These are phyloP conservation scores for Eucalyptus erythrocorys DNA, from an alignment of 345 rosid genomes.

Conservation along the genomic window DNA sequence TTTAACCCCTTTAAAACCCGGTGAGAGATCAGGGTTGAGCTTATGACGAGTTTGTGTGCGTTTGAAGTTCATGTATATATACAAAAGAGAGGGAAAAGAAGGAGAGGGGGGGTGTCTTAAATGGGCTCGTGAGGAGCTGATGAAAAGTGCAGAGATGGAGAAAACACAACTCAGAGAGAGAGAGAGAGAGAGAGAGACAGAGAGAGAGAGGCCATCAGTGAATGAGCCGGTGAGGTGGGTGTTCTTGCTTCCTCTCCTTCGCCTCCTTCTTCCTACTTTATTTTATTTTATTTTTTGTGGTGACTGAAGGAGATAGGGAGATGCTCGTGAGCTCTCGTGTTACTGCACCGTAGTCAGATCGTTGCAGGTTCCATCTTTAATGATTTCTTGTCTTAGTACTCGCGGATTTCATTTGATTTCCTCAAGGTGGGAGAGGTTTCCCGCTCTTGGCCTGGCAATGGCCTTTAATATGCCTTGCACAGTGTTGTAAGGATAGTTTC, in stretches of 20 bases:
- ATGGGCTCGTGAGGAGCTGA: conserved; percentile 61
- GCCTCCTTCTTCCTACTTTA: neutral
- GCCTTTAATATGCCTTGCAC: neutral
- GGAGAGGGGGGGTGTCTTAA: conserved; percentile 8
- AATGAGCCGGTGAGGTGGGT: conserved; percentile 17
- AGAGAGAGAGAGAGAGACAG: neutral
- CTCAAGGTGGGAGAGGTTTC: neutral
- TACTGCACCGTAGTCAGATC: neutral
- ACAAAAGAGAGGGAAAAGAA: neutral
- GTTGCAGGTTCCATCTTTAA: neutral
- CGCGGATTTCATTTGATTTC: neutral
- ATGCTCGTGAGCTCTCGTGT: conserved; percentile 57
- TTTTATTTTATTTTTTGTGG: no score
- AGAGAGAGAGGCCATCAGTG: neutral
- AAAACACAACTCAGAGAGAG: conserved; percentile 2
- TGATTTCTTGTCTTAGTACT: neutral
- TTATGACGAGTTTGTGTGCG: neutral
- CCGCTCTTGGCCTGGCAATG: neutral
- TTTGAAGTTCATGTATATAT: neutral
- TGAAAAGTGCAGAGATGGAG: neutral
- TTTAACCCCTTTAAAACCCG: neutral
- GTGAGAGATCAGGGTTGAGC: neutral
- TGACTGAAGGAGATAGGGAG: neutral
- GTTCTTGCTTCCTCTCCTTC: neutral
- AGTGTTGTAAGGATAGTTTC: neutral